Conservation (phyloP, 495 filamentous ascomycete genomes). For the Alectoria sarmentosa region DNA sequence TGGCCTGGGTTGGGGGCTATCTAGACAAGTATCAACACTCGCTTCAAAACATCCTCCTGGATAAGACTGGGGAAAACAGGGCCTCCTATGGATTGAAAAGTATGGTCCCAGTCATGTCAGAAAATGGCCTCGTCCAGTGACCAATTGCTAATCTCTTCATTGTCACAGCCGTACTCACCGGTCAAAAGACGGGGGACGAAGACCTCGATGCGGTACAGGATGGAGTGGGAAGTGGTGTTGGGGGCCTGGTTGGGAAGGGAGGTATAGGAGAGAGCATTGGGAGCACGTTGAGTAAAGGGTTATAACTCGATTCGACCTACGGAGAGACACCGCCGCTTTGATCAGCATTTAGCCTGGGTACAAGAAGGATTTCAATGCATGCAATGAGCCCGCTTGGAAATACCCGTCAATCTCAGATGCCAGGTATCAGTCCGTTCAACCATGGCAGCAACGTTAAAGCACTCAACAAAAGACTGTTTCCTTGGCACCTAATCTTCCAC, state of each 20-base stretch:
- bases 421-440: not conserved
- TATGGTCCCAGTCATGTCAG: slow-evolving; percentile 10
- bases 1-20: slow-evolving; percentile 33
- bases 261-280: slow-evolving; percentile 25
- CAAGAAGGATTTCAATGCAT: not conserved
- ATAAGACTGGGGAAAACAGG: slow-evolving; percentile 49
- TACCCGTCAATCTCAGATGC: not conserved
- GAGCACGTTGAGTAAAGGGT: slow-evolving; percentile 22
- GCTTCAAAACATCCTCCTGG: slow-evolving; percentile 41
- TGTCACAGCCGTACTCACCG: slow-evolving; percentile 28
- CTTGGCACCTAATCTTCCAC: not conserved
- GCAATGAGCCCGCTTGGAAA: not conserved
- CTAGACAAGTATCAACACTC: slow-evolving; percentile 35
- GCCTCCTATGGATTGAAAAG: slow-evolving; percentile 35
- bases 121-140: not conserved
- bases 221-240: slow-evolving; percentile 30
- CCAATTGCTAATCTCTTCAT: not conserved
- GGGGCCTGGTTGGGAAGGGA: slow-evolving; percentile 26
- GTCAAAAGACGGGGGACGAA: slow-evolving; percentile 34
- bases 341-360: slow-evolving; percentile 2
- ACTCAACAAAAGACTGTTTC: not conserved
- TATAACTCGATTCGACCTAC: slow-evolving; percentile 6
- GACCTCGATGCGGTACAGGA: slow-evolving; percentile 35
- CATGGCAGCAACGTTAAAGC: not conserved
- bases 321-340: not conserved